phyloP scores from a whole-genome alignment of 1,284 basidiomycete genomes.

The Xerocomus tenax region DNA sequence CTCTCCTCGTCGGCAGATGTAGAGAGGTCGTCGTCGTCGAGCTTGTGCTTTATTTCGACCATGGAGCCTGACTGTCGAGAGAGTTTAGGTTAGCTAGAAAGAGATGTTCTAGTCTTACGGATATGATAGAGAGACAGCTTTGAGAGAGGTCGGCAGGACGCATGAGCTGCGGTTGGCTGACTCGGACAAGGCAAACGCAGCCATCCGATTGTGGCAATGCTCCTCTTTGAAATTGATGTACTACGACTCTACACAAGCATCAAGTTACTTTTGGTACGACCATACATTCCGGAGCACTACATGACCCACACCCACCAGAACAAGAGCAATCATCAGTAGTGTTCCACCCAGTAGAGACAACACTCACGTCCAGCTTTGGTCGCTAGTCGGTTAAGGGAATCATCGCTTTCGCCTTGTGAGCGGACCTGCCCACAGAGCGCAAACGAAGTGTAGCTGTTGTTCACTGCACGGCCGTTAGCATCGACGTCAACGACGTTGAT shows the following conservation, averaged over 20 bases:
- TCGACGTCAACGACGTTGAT: slow-evolving; percentile 94
- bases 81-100: background rate
- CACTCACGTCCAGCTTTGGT: slow-evolving; percentile 90
- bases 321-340: slow-evolving; percentile 5
- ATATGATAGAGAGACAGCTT: slow-evolving; percentile 36
- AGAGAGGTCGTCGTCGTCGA: slow-evolving; percentile 24
- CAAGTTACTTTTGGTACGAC: slow-evolving; percentile 61
- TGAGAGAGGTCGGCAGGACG: slow-evolving; percentile 24
- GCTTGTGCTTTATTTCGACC: slow-evolving; percentile 64
- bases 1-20: slow-evolving; percentile 43
- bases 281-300: slow-evolving; percentile 69
- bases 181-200: background rate
- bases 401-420: slow-evolving; percentile 92
- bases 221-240: background rate
- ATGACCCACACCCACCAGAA: slow-evolving; percentile 5
- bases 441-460: slow-evolving; percentile 83
- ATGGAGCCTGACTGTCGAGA: slow-evolving; percentile 51
- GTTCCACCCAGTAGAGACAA: slow-evolving; percentile 1
- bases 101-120: slow-evolving; percentile 28
- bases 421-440: slow-evolving; percentile 92
- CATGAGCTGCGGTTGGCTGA: background rate
- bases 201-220: slow-evolving; percentile 23
- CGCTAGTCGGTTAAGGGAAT: slow-evolving; percentile 93
- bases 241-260: background rate
- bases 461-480: slow-evolving; percentile 80